Base-by-base conservation (phyloP, 2,329 filamentous ascomycete genomes). In the Dactylellina leptospora region DNA sequence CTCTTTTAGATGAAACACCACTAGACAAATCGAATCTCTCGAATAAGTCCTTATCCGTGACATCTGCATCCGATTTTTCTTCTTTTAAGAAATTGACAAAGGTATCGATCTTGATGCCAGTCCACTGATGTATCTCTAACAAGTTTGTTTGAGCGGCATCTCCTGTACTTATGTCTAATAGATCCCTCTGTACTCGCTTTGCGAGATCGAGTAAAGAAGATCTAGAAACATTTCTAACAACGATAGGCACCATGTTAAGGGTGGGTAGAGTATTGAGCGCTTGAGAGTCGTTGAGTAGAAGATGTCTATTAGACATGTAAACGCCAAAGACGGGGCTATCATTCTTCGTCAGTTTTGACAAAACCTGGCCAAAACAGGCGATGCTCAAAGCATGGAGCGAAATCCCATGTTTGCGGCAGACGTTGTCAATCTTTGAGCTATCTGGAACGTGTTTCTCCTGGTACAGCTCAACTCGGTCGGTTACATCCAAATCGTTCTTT, bases 311-410 rank as follows among this genome's bases (percentile, higher is more conserved):
- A 42, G 92, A 90, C 6, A 96, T 85, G 78, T 96, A 97, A 20
- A 96, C 80, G 1, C 92, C 93, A 54, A 96, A 84, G 0, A 91
- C 80, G 1, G 90, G 79, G 38, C 85, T 81, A 4, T 77, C 50
- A 27, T 75, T 55, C 1, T 28, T 23, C 36, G 4, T n/a, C 58
- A 68, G 3, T 58, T 20, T 45, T 42, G 33, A 40, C 13, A 36
- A 76, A 9, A 79, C 76, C 73, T 83, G 85, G 1, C 90, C 86
- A 74, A 89, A 90, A 0, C 85, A 83, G 0, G 91, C 91, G 63
- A 96, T 86, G 78, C 96, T 88, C 0, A 95, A 78, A 0, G 90
- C 84, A 74, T 96, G 92, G 0, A 90, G 78, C 27, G 87, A 88
- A 22, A 93, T 78, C 0, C 89, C 89, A 1, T 83, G 77, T 0